Base-by-base conservation (phyloP, 257 asterid species). In the Nicotiana benthamiana region DNA sequence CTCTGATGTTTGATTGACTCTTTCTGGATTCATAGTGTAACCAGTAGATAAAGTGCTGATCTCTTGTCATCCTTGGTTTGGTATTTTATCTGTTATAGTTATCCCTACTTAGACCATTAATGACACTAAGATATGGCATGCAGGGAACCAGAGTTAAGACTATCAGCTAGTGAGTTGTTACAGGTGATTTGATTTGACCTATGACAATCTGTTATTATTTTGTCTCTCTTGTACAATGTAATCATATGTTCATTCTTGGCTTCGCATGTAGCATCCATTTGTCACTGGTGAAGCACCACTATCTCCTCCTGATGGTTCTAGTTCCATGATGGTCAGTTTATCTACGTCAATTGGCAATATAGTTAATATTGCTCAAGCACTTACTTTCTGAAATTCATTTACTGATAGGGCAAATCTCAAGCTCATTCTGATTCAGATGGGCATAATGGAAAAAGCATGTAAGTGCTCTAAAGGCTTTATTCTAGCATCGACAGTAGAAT, bases 91-190 rank as follows among this genome's bases (percentile, higher is more conserved):
- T 83, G 82, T 80, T 85, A 72, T 46, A 24, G 20, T 72, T 72
- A 22, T 20, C 15, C 60, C 22, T 72, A 12, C 24, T 72, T 46
- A 46, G 60, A 72, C 61, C 78, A 46, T 72, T 72, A 48, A 48
- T 74, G 61, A 74, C 20, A 24, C 61, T 74, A 74, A 72, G 17
- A 48, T 46, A 74, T 48, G 34, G 27, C 79, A 24, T 0, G 78
- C 88, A 96, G 99, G 93, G 97, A 96, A 88, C 94, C 99, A 54
- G 87, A 90, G 82, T 85, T 96, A 79, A 90, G 99, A 86, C 80
- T 93, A 28, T 89, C 93, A 51, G 93, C 99, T 75, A 89, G 97
- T 68, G 98, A 96, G 87, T 87, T 96, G 91, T 86, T 96, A 81
- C 88, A 92, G 98, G 99, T 95, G 86, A 60, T 81, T 81, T 70